A percentile compares a stretch with the other conserved stretches of the same genome.
phyloP scores from a whole-genome alignment of 1,139 yeast species.

The Debaryomyces psychrophilus region DNA sequence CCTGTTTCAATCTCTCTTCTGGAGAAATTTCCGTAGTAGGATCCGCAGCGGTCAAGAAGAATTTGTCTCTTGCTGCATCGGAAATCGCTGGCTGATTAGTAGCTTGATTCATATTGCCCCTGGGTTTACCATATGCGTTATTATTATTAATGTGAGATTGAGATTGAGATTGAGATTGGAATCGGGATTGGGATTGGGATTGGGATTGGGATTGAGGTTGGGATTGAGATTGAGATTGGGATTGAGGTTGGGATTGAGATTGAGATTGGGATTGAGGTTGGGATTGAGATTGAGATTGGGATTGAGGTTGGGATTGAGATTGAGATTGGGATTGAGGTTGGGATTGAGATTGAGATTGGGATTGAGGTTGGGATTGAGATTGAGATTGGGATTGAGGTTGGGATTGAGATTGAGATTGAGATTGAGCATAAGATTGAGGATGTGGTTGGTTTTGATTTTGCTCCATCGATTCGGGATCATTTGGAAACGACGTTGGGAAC shows the following conservation, averaged over 20 bases:
- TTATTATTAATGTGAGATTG: conserved; percentile 4
- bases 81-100: conserved; percentile 55
- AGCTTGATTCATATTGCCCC: conserved; percentile 8
- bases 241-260: conserved; percentile 11
- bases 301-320: conserved; percentile 12
- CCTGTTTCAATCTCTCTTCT: conserved; percentile 90
- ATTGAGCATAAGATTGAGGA: conserved; percentile 12
- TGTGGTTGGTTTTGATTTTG: conserved; percentile 13
- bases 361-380: conserved; percentile 11
- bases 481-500: conserved; percentile 24
- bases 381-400: conserved; percentile 12
- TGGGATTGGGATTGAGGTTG: conserved; percentile 12
- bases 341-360: conserved; percentile 11
- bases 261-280: conserved; percentile 12
- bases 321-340: conserved; percentile 12
- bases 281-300: conserved; percentile 12
- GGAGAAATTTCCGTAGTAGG: conserved; percentile 95
- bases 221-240: conserved; percentile 11
- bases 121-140: background rate
- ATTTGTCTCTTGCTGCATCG: conserved; percentile 88
- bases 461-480: conserved; percentile 17
- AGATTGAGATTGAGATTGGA: conserved; percentile 12
- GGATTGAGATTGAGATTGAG: conserved; percentile 12
- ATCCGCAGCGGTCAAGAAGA: conserved; percentile 95
- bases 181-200: conserved; percentile 12